Evolutionary conservation across 139 green algal genomes (phyloP).

Genomic region (Mychonastes homosphaera): DNA sequence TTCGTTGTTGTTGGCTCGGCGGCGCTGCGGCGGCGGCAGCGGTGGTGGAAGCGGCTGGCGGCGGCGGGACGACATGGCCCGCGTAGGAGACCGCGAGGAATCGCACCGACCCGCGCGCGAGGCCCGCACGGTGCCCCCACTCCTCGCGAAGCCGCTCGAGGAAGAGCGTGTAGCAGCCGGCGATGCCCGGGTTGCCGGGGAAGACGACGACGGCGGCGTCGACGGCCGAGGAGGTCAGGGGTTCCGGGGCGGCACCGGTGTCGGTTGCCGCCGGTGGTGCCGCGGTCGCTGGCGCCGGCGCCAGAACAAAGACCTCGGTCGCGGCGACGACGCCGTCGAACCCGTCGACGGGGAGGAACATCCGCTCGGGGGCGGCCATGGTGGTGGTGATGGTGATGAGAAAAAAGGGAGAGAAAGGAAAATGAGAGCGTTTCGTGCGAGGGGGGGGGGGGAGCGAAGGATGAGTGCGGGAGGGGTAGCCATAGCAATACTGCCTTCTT

Average conservation of each 20-base stretch:
- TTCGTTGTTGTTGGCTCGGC: not conserved
- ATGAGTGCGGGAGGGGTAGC: too few relatives aligned
- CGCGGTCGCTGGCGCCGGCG: not conserved
- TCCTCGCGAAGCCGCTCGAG: slow-evolving; percentile 12
- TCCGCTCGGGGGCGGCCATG: too few relatives aligned
- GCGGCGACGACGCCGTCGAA: not conserved
- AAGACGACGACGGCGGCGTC: slow-evolving; percentile 13
- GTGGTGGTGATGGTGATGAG: too few relatives aligned
- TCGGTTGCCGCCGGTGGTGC: slow-evolving; percentile 5
- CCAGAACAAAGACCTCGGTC: not conserved
- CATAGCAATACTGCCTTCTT: too few relatives aligned
- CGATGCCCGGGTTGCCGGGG: slow-evolving; percentile 28
- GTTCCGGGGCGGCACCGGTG: too few relatives aligned
- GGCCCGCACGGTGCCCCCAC: not conserved
- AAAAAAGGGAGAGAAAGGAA: too few relatives aligned
- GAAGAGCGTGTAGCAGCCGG: slow-evolving; percentile 22
- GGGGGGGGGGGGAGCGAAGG: too few relatives aligned
- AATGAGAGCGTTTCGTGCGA: too few relatives aligned
- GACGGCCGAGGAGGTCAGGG: not conserved
- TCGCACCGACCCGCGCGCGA: not conserved
- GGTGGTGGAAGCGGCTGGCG: not conserved
- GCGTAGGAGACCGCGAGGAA: not conserved
- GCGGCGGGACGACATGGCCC: not conserved
- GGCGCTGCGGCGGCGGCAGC: not conserved
- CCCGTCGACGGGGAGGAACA: too few relatives aligned